Evolutionary conservation across 2,329 filamentous ascomycete genomes (phyloP).

Genomic region (Diaporthe citrichinensis): DNA sequence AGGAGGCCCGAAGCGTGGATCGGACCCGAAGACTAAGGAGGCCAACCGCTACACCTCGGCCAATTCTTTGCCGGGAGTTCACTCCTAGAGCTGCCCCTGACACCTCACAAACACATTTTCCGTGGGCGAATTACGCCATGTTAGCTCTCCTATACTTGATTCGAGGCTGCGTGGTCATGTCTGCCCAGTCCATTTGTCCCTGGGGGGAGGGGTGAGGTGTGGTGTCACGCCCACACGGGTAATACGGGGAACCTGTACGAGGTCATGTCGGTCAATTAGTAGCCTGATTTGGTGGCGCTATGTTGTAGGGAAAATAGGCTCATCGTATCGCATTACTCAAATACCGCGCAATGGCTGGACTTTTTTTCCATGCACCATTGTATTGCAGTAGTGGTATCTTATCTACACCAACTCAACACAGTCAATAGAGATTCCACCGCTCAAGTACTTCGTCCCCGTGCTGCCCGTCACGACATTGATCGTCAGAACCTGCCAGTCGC

Average conservation of each 20-base stretch:
- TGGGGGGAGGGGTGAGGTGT: no score
- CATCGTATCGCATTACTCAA: no score
- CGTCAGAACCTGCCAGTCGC: constrained; percentile 49
- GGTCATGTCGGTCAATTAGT: neutral
- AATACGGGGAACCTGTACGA: neutral
- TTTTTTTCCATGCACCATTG: no score
- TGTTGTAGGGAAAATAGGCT: neutral
- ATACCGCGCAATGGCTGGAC: neutral
- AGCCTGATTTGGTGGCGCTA: neutral
- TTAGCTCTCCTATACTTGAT: neutral
- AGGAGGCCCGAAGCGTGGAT: neutral
- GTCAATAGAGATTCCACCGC: constrained; percentile 50
- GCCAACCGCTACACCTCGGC: neutral
- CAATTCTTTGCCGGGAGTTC: neutral
- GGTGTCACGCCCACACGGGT: neutral
- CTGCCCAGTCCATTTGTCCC: neutral
- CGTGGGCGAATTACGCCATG: neutral
- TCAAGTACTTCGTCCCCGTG: constrained; percentile 47
- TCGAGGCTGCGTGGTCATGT: neutral
- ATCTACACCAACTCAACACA: constrained; percentile 46
- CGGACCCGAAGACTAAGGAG: neutral
- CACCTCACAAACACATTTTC: neutral
- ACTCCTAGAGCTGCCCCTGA: neutral
- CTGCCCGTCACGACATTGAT: constrained; percentile 50
- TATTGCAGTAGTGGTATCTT: neutral